Evolutionary conservation across 306 rosid species (phyloP).

Genomic region (Sicyos baderoa): DNA sequence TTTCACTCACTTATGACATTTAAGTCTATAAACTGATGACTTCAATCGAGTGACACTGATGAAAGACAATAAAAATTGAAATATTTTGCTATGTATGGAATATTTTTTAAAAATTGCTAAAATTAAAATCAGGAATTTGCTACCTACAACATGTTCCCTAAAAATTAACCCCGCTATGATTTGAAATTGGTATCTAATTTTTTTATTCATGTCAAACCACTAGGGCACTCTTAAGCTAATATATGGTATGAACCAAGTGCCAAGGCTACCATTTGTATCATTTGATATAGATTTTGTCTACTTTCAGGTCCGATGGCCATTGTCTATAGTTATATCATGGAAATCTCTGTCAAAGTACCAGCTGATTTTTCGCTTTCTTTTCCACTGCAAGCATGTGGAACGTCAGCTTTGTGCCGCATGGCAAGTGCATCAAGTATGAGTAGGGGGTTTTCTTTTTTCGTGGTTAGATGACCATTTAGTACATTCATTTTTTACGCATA

Average conservation of each 20-base stretch:
- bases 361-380: slow-evolving; percentile 80
- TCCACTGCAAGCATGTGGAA: slow-evolving; percentile 90
- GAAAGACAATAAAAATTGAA: no score
- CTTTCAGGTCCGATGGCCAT: slow-evolving; percentile 84
- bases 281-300: slow-evolving; percentile 1
- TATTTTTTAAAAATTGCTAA: no score
- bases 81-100: no score
- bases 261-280: slow-evolving; percentile 3
- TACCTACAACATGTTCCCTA: no score
- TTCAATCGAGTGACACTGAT: no score
- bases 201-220: not conserved
- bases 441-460: slow-evolving; percentile 2
- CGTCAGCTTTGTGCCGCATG: slow-evolving; percentile 96
- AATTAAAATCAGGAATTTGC: no score
- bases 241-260: not conserved
- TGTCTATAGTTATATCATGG: slow-evolving; percentile 81
- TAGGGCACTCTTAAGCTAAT: not conserved
- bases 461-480: slow-evolving; percentile 15
- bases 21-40: no score
- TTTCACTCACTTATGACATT: no score
- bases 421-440: slow-evolving; percentile 91
- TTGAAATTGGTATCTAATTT: not conserved
- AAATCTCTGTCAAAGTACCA: slow-evolving; percentile 81
- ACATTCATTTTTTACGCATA: slow-evolving; percentile 20
- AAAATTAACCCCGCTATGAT: not conserved